Evolutionary conservation across 2,329 filamentous ascomycete species (phyloP), one percentile per base, ranked within the genome.

Genomic region (Oidium heveae): DNA sequence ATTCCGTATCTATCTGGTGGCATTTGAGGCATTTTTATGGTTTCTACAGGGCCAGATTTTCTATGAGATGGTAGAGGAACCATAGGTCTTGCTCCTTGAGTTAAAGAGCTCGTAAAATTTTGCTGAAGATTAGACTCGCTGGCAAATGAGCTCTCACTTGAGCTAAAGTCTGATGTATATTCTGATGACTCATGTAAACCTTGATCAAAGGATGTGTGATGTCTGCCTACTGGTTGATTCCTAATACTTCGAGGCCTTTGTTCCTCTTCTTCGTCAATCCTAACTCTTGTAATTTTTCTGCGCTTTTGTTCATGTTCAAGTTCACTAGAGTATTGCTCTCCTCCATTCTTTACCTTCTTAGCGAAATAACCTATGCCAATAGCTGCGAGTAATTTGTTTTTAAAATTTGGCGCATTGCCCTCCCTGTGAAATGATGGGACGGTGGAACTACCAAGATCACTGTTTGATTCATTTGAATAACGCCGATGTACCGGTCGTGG

Each of bases 281-380:
- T 39, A 39, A 39, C n/a, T 39, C 37, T 39, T 16, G 13, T 39
- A 32, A 32, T 8, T 32, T 32, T 32, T 32, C 28, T 32, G 28
- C 28, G 4, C 4, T 39, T 39, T 9, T 15, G 15, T 39, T 16
- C 13, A 16, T 12, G 13, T n/a, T 39, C 37, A n/a, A 15, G 37
- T 39, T 39, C 37, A 39, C n/a, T 15, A 16, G n/a, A n/a, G 15
- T 39, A 15, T 36, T 56, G 61, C 59, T 76, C 71, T 63, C 71
- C 64, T 60, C 77, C 68, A 65, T 79, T 72, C 59, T 74, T 76
- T 65, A 83, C 72, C 64, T 77, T 76, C 68, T 75, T 80, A 7
- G 76, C 75, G 51, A 87, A 68, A 70, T 81, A 84, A 9, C 82
- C 83, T 36, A 82, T 69, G 1, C 82, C 82, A 28, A 85, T 66